phyloP scores from a whole-genome alignment of 2,329 filamentous ascomycete genomes.

The Aspergillus tubingensis region DNA sequence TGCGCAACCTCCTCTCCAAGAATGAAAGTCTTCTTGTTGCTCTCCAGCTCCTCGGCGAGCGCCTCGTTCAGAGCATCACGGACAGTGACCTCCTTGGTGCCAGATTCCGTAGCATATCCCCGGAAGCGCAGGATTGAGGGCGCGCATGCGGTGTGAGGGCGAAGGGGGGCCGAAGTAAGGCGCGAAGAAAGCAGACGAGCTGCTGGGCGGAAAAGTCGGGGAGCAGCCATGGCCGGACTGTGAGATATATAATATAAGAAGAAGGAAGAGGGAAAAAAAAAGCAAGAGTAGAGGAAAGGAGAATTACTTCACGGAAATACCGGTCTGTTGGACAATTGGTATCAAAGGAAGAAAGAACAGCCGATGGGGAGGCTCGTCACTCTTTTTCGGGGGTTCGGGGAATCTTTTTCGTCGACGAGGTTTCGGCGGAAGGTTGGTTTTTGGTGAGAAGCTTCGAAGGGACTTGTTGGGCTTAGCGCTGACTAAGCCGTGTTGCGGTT shows the following conservation, averaged over 20 bases:
- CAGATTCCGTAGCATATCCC: constrained; percentile 60
- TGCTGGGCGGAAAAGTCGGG: constrained; percentile 65
- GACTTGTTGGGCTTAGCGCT: constrained; percentile 37
- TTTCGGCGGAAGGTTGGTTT: constrained; percentile 20
- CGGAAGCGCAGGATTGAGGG: constrained; percentile 52
- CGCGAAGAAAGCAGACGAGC: constrained; percentile 62
- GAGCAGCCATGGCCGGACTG: constrained; percentile 56
- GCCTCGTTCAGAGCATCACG: constrained; percentile 97
- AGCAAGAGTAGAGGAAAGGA: constrained; percentile 19
- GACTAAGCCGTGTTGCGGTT: constrained; percentile 30
- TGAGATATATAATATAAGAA: constrained; percentile 28
- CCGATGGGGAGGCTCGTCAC: constrained; percentile 9
- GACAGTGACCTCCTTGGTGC: constrained; percentile 90
- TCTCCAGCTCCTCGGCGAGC: constrained; percentile 93
- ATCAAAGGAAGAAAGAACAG: constrained; percentile 13
- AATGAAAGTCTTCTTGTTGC: constrained; percentile 92
- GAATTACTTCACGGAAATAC: constrained; percentile 6
- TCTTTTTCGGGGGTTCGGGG: background rate
- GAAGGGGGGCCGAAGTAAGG: constrained; percentile 51
- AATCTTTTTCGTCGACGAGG: constrained; percentile 14
- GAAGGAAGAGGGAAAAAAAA: constrained; percentile 16
- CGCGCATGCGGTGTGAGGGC: constrained; percentile 52
- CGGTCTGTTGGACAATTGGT: background rate
- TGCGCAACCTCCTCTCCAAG: constrained; percentile 98
- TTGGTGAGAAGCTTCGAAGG: constrained; percentile 29